Conservation (phyloP, 2,329 filamentous ascomycete species). For the Peltaster fructicola region DNA sequence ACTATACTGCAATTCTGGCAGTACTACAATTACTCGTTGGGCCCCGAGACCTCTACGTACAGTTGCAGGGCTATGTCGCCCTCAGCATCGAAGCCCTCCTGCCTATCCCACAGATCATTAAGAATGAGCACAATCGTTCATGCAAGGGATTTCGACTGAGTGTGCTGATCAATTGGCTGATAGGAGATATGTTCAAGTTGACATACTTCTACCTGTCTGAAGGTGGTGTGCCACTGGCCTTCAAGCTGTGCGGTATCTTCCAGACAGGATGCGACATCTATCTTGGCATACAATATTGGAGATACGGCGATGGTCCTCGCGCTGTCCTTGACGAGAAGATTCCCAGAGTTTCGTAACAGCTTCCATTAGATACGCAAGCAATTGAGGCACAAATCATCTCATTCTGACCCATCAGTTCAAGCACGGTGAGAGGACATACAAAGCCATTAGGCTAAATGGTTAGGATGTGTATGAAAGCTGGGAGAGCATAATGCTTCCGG, state of each 20-base stretch:
- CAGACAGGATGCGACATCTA: constrained; percentile 61
- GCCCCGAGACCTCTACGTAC: constrained; percentile 44
- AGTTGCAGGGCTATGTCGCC: constrained; percentile 54
- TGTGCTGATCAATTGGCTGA: constrained; percentile 59
- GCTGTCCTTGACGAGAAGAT: constrained; percentile 10
- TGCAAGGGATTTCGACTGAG: constrained; percentile 64
- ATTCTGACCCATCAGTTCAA: too few species aligned
- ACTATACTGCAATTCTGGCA: constrained; percentile 44
- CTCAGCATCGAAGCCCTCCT: constrained; percentile 66
- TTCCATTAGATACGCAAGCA: too few species aligned
- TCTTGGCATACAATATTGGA: constrained; percentile 55
- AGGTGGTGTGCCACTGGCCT: constrained; percentile 51
- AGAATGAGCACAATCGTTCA: constrained; percentile 50
- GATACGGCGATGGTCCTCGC: constrained; percentile 40
- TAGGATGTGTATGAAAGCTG: too few species aligned
- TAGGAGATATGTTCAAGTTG: constrained; percentile 74
- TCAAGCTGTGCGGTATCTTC: constrained; percentile 69
- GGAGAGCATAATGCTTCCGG: too few species aligned
- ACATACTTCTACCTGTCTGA: constrained; percentile 57
- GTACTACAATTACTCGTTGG: constrained; percentile 51
- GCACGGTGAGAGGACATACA: too few species aligned
- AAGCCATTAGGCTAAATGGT: too few species aligned
- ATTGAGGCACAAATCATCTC: too few species aligned
- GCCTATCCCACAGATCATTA: constrained; percentile 59
- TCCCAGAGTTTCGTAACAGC: constrained; percentile 10